These are phyloP conservation scores for Lactarius akahatsu DNA, from an alignment of 768 basidiomycete genomes.

Conservation along the genomic window DNA sequence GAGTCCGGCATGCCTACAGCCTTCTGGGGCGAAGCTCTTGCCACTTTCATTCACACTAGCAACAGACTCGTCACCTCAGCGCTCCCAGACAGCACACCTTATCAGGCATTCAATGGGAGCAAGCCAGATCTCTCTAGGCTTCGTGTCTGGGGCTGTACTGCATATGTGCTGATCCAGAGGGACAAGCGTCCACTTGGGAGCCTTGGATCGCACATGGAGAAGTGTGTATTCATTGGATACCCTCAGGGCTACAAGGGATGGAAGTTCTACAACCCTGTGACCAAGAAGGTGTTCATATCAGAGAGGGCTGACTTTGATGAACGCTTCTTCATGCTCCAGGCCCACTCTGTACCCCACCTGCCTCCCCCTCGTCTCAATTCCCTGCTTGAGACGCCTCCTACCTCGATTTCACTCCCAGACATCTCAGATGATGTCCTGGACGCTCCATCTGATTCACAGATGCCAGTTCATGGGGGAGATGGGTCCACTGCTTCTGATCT, in stretches of 20 bases:
- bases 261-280: slow-evolving; percentile 34
- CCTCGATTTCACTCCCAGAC: background rate
- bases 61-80: background rate
- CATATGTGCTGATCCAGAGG: background rate
- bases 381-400: background rate
- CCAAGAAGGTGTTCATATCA: slow-evolving; percentile 18
- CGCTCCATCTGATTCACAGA: background rate
- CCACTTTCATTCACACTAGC: background rate
- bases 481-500: background rate
- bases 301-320: slow-evolving; percentile 27
- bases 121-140: background rate
- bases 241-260: slow-evolving; percentile 37
- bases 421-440: background rate
- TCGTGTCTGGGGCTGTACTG: background rate
- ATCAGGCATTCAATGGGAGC: background rate
- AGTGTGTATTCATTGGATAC: slow-evolving; percentile 44
- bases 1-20: background rate
- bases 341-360: background rate
- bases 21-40: background rate
- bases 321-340: slow-evolving; percentile 8
- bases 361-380: background rate
- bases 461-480: background rate
- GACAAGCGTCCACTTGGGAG: slow-evolving; percentile 25
- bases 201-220: slow-evolving; percentile 30
- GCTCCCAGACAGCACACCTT: background rate